A percentile compares a stretch with the other conserved stretches of the same genome.
phyloP scores from a whole-genome alignment of 768 basidiomycete genomes.

The Leucosporidium creatinivorum region DNA sequence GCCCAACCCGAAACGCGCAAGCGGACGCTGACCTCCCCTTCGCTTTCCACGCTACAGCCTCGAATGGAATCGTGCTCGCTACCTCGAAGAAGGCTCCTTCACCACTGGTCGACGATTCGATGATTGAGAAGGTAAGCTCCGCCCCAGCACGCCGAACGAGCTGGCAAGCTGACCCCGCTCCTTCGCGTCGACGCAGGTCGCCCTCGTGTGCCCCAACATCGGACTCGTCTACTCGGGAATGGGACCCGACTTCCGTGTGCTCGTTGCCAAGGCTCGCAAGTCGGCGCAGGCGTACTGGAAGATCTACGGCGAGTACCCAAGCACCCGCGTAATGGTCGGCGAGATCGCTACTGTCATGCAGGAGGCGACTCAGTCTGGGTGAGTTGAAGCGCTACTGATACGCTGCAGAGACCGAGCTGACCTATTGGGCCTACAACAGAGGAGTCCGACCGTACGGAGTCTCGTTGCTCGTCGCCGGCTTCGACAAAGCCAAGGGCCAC shows the following conservation, averaged over 20 bases:
- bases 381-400: conserved; percentile 39
- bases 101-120: conserved; percentile 92
- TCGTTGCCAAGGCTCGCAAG: conserved; percentile 90
- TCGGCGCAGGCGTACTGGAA: conserved; percentile 99
- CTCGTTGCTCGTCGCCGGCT: conserved; percentile 91
- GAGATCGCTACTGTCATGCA: conserved; percentile 99
- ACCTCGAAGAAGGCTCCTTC: conserved; percentile 99
- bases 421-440: conserved; percentile 47
- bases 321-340: conserved; percentile 89
- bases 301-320: conserved; percentile 96
- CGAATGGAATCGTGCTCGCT: conserved; percentile 98
- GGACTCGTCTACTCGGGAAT: conserved; percentile 99
- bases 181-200: conserved; percentile 38
- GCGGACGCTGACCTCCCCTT: neutral
- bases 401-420: neutral
- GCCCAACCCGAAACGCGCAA: neutral
- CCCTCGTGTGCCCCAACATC: conserved; percentile 95
- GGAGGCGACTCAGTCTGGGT: conserved; percentile 98
- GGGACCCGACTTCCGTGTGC: conserved; percentile 95
- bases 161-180: neutral
- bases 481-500: conserved; percentile 88
- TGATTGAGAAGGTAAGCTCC: conserved; percentile 77
- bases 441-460: conserved; percentile 99
- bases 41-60: conserved; percentile 53
- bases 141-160: neutral